A percentile compares a stretch with the other conserved stretches of the same genome.
Evolutionary conservation across 352 stramenopile species (phyloP).

Genomic region (Elongisporangium undulatum): DNA sequence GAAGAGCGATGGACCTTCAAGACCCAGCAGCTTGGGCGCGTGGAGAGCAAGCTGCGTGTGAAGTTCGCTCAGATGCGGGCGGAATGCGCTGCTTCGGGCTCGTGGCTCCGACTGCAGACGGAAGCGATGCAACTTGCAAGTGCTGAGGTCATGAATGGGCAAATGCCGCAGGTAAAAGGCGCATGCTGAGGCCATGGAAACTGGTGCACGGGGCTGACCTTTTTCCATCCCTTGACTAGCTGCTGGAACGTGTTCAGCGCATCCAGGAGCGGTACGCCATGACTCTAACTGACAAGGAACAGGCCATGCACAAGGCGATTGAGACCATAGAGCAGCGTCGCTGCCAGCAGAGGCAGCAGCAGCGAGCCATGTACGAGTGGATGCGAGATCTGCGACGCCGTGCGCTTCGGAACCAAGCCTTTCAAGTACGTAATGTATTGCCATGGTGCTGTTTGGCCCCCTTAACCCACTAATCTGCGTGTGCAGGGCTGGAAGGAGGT

Average conservation of each 20-base stretch:
- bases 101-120: not conserved
- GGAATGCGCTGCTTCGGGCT: not conserved
- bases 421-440: slow-evolving; percentile 11
- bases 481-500: slow-evolving; percentile 47
- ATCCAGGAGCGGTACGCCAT: slow-evolving; percentile 18
- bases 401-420: slow-evolving; percentile 15
- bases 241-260: slow-evolving; percentile 4
- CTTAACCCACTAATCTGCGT: not conserved
- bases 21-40: not conserved
- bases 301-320: not conserved
- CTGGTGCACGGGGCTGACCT: no score
- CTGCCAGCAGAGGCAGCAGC: slow-evolving; percentile 9
- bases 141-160: slow-evolving; percentile 8
- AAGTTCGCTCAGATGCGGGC: not conserved
- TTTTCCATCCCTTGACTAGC: not conserved
- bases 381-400: slow-evolving; percentile 4
- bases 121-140: not conserved
- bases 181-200: not conserved
- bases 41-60: not conserved
- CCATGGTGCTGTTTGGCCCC: not conserved
- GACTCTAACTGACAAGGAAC: slow-evolving; percentile 19
- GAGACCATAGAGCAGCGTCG: slow-evolving; percentile 1
- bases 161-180: slow-evolving; percentile 8
- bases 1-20: not conserved
- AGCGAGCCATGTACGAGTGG: slow-evolving; percentile 6